Base-by-base conservation (phyloP, 805 yeast species). In the Myxozyma geophila region DNA sequence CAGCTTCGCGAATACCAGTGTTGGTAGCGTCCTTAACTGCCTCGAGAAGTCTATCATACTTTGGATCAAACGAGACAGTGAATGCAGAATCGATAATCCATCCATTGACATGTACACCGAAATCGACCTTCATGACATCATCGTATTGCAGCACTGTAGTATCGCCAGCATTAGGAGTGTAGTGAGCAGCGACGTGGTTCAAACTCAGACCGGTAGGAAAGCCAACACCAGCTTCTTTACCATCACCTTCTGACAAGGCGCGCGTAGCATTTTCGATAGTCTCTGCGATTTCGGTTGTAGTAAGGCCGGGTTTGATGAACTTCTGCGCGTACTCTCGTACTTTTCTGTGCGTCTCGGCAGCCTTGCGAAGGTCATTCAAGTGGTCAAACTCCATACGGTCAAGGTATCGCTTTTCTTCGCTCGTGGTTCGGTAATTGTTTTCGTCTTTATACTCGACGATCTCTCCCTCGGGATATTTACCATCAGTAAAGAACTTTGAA, bases 171-270 rank as follows among this genome's bases (percentile, higher is more conserved):
- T 95, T 95, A 13, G 99, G 99, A 0, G 98, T 93, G 77, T 92
- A 95, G 75, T 95, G 99, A 0, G 99, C 99, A 33, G 99, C 99
- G 74, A 91, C 87, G 74, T 92, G 89, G 77, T 95, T 95, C 68
- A 93, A 77, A 0, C 97, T 90, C 46, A 95, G 83, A 63, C 99
- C 99, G n/a, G 98, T 92, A 56, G 99, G 99, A 82, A 95, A 95
- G 6, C 98, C 99, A 72, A 92, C 85, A 46, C 99, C 99, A 17
- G 91, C 95, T 33, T 78, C 75, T 54, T 74, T 74, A 65, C 83
- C 81, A 58, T 80, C 81, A 56, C 87, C 88, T 49, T 83, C 88
- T 15, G 92, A 82, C 70, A 87, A 85, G 4, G 86, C 83, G 70
- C 98, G 83, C 7, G 89, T 88, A 0, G 93, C 84, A 73, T 91